Base-by-base conservation (phyloP, 345 rosid species). In the Hevea brasiliensis region DNA sequence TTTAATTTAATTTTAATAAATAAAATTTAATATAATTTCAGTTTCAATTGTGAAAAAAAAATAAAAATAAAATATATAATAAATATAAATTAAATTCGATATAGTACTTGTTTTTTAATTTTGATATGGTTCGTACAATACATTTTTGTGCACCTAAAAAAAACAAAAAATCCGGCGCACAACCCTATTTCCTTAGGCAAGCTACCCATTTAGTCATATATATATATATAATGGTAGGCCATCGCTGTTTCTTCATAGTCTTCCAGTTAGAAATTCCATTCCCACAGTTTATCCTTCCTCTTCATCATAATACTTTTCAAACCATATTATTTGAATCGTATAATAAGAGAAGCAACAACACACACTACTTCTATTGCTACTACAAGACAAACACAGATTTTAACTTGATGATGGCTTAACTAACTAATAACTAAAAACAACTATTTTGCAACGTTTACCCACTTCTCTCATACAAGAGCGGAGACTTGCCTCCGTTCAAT, bases 191-290 rank as follows among this genome's bases (percentile, higher is more conserved):
- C 17, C 5, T 50, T 50, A 1, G 15, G 6, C 15, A 13, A 47
- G 37, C 55, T 55, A 10, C 27, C 26, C 6, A 55, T 8, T 8
- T 21, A 21, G 21, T 55, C 10, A 12, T 21, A 57, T 12, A 12
- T 0, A 57, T 24, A 26, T 21, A 9, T 20, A 53, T 27, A 65
- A 24, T 29, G 67, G 76, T 71, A 76, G 72, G 80, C 78, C 76
- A 72, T 72, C 27, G 51, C 26, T 74, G 72, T 68, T 68, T n/a
- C 67, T 35, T 41, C 42, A 73, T 26, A 55, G 8, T 40, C 24
- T 45, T 15, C 42, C 10, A 45, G 47, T 44, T 44, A 44, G n/a
- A 61, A 61, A 21, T 47, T 23, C 67, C 45, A 60, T 18, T 8
- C 6, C 37, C 48, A 27, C 17, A 1, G 58, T 3, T 64, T 21